Evolutionary conservation across 108 stramenopile genomes (phyloP).

Genomic region (Discostella stelligeroides): DNA sequence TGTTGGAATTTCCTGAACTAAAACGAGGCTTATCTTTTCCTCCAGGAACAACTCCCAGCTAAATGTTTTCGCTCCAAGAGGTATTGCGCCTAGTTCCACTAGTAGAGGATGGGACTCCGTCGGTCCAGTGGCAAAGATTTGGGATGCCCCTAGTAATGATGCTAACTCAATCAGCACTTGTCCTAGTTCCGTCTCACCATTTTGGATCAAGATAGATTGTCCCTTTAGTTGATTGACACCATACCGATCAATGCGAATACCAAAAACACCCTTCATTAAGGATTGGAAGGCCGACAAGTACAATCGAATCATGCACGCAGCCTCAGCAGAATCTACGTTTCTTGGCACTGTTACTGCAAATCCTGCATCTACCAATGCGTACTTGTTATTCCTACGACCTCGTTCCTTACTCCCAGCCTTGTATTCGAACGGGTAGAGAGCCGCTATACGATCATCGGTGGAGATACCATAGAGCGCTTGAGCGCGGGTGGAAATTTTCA

Average conservation of each 20-base stretch:
- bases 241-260: conserved; percentile 34
- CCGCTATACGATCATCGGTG: conserved; percentile 49
- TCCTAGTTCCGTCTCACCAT: conserved; percentile 48
- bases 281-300: conserved; percentile 49
- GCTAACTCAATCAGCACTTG: conserved; percentile 44
- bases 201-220: conserved; percentile 41
- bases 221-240: conserved; percentile 24
- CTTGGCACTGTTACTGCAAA: conserved; percentile 40
- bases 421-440: conserved; percentile 46
- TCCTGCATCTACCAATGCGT: conserved; percentile 52
- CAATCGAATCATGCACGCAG: conserved; percentile 36
- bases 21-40: conserved; percentile 26
- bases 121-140: conserved; percentile 46
- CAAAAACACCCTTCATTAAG: conserved; percentile 12
- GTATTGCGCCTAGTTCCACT: conserved; percentile 27
- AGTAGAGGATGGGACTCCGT: conserved; percentile 30
- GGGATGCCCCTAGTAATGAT: conserved; percentile 21
- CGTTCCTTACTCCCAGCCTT: conserved; percentile 8
- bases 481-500: conserved; percentile 36
- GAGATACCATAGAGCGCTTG: conserved; percentile 43
- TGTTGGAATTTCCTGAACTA: conserved; percentile 38
- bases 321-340: conserved; percentile 38
- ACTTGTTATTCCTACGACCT: conserved; percentile 6
- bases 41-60: conserved; percentile 36
- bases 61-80: conserved; percentile 35